Conservation (phyloP, 129 eudicot genomes). For the Chrysanthemum makinoi region DNA sequence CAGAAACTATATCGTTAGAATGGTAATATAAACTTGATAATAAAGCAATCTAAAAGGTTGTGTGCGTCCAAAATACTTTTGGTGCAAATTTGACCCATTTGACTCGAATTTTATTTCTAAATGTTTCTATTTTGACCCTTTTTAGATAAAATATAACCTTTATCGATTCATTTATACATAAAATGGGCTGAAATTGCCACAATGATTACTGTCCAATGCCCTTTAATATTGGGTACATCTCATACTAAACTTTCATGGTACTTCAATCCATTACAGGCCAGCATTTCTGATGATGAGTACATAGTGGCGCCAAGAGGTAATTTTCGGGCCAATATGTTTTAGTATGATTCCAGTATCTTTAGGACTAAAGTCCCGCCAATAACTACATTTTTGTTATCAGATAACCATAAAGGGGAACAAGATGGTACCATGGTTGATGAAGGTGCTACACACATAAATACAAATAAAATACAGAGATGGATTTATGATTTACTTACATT, state of each 20-base stretch:
- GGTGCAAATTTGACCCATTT: no score
- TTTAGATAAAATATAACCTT: no score
- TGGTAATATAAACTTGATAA: no score
- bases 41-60: no score
- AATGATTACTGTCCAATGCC: no score
- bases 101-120: no score
- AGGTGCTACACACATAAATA: conserved; percentile 39
- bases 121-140: no score
- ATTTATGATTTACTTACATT: neutral
- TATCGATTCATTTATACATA: no score
- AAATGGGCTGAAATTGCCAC: no score
- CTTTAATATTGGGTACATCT: neutral
- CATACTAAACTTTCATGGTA: conserved; percentile 6
- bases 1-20: no score
- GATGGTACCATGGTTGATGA: conserved; percentile 54
- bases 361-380: conserved; percentile 3
- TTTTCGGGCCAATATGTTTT: conserved; percentile 1
- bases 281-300: conserved; percentile 64
- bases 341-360: conserved; percentile 4
- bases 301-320: conserved; percentile 83
- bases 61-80: no score
- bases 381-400: conserved; percentile 35
- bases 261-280: conserved; percentile 43
- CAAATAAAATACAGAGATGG: neutral
- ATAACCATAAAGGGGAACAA: conserved; percentile 44